A percentile compares a stretch with the other conserved stretches of the same genome.
phyloP scores from a whole-genome alignment of 2,329 filamentous ascomycete species.

The Colletotrichum horii region DNA sequence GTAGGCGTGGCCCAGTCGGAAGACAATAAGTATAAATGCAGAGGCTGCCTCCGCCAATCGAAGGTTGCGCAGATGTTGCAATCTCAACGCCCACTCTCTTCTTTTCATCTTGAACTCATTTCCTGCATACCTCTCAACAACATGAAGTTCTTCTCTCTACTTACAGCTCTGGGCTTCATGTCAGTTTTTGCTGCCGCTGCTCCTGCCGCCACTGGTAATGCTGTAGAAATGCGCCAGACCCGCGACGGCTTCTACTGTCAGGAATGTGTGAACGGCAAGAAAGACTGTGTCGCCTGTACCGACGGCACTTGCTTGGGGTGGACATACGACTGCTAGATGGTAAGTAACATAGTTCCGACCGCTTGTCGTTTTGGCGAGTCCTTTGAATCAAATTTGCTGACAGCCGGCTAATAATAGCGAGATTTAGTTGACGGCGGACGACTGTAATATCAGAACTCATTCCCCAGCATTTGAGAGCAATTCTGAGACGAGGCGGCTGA shows the following conservation, averaged over 20 bases:
- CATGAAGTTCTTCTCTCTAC: background rate
- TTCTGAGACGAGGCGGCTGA: background rate
- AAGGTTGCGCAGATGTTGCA: background rate
- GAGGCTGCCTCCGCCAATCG: background rate
- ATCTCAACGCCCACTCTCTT: background rate
- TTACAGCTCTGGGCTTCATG: background rate
- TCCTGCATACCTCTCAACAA: background rate
- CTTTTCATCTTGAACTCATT: rapidly evolving
- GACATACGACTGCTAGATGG: background rate
- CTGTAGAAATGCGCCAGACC: background rate
- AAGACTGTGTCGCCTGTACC: background rate
- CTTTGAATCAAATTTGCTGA: background rate
- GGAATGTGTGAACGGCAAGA: background rate
- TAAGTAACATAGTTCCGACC: background rate
- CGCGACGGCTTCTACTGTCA: background rate
- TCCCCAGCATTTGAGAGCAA: background rate
- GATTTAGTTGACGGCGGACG: background rate
- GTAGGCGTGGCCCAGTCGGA: background rate
- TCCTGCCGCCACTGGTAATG: background rate
- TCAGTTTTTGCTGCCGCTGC: background rate
- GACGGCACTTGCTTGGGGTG: background rate
- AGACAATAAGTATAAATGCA: background rate
- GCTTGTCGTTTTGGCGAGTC: rapidly evolving
- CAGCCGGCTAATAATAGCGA: background rate
- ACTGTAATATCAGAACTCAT: rapidly evolving